These are phyloP conservation scores for Psidium guajava DNA, from an alignment of 345 rosid genomes.

Conservation along the genomic window DNA sequence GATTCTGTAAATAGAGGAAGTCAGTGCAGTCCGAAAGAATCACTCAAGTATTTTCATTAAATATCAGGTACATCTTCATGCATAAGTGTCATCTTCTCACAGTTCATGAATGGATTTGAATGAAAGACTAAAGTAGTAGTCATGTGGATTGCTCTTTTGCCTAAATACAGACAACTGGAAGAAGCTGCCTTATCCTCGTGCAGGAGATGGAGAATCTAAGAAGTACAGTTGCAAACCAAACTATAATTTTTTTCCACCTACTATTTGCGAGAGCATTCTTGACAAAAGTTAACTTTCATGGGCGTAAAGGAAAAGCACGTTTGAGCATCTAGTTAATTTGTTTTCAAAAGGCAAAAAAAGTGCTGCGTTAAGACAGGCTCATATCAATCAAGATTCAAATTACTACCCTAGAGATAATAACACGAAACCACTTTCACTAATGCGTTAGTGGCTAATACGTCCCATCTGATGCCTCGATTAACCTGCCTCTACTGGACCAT, in stretches of 20 bases:
- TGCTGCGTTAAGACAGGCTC: neutral
- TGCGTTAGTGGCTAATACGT: neutral
- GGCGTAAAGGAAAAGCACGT: neutral
- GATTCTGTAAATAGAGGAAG: conserved; percentile 24
- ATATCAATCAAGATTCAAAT: neutral
- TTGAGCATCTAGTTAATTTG: neutral
- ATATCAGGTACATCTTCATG: neutral
- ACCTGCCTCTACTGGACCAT: neutral
- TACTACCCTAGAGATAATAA: neutral
- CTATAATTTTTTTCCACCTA: neutral
- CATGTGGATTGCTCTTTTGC: neutral
- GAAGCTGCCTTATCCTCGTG: neutral
- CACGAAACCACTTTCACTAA: neutral
- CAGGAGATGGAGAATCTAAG: neutral
- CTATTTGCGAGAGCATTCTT: neutral
- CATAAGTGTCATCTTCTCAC: neutral
- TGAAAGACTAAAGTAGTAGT: neutral
- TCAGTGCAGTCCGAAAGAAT: neutral
- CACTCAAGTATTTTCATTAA: neutral
- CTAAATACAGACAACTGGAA: neutral
- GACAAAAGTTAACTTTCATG: neutral
- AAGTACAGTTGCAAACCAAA: neutral
- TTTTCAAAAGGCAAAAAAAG: neutral
- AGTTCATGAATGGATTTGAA: neutral
- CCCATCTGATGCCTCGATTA: neutral